Conservation (phyloP, 495 filamentous ascomycete genomes). For the Xylaria flabelliformis region DNA sequence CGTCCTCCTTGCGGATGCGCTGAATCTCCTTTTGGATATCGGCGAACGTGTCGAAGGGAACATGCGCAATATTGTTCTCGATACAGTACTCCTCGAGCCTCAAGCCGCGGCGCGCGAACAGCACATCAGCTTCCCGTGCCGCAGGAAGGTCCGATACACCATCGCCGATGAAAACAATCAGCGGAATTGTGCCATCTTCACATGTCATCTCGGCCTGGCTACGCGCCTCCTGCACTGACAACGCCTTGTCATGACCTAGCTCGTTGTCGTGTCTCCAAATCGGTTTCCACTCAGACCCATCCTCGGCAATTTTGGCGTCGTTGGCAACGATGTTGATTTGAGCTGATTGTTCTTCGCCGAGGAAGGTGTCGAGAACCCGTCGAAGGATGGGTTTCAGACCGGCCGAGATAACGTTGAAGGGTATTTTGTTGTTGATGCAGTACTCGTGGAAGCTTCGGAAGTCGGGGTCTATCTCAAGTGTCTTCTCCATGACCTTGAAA, state of each 20-base stretch:
- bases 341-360: slow-evolving; percentile 61
- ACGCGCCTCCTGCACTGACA: slow-evolving; percentile 68
- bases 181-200: slow-evolving; percentile 67
- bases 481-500: slow-evolving; percentile 70
- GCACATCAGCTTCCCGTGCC: slow-evolving; percentile 74
- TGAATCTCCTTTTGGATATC: slow-evolving; percentile 71
- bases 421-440: slow-evolving; percentile 68
- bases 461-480: slow-evolving; percentile 68
- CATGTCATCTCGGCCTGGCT: slow-evolving; percentile 57
- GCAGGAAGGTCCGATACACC: slow-evolving; percentile 78
- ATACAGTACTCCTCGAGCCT: slow-evolving; percentile 73
- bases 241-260: slow-evolving; percentile 74
- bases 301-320: slow-evolving; percentile 62
- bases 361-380: slow-evolving; percentile 66
- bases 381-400: slow-evolving; percentile 71
- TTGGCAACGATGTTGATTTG: slow-evolving; percentile 76
- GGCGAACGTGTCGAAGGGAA: slow-evolving; percentile 70
- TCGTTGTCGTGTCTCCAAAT: slow-evolving; percentile 73
- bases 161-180: slow-evolving; percentile 80
- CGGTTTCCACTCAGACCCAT: slow-evolving; percentile 70
- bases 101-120: slow-evolving; percentile 75
- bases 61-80: slow-evolving; percentile 68
- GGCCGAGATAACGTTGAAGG: slow-evolving; percentile 77
- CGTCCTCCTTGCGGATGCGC: slow-evolving; percentile 65
- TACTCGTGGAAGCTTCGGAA: slow-evolving; percentile 72